Base-by-base conservation (phyloP, 2,329 filamentous ascomycete genomes). In the Verticillium zaregamsianum region DNA sequence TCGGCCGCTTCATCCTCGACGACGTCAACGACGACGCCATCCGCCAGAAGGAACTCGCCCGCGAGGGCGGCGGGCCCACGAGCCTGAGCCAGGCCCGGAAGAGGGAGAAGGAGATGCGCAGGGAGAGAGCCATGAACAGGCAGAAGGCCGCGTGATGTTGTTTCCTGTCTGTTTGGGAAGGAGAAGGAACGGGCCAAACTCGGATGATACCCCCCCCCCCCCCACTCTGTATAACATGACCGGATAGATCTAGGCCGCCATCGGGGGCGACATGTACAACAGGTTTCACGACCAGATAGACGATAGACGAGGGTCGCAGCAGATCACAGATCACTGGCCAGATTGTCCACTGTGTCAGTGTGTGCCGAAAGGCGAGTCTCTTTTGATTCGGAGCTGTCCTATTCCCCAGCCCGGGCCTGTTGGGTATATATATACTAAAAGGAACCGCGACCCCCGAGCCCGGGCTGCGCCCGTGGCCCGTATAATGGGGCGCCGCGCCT, bases 1-100 rank as follows among this genome's bases (percentile, higher is more conserved):
- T 98, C 61, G 94, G 93, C 0, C 82, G 78, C 49, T 95, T 96
- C 70, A 77, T 92, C 23, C 80, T 99, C 35, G 95, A 99, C 71
- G 85, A 92, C 61, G 79, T 98, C 14, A 82, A 80, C 23, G 82
- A 84, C 45, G 84, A 85, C 59, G 80, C 82, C 12, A 73, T 92
- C 20, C 69, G 67, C n/a, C 68, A 67, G 58, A 83, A 86, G 63
- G 79, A 77, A 69, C 76, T 77, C 62, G 76, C 76, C 63, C 70
- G 78, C 28, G 77, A 78, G 20, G 81, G 84, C 20, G 40, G 64
- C 37, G 77, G 81, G 28, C 72, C 73, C 17, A 69, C 86, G 60
- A 92, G 90, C 72, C 71, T 91, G 68, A 89, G 81, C 67, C 90
- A 91, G 76, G 90, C 89, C 8, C 82, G 82, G 68, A 92, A 88